A percentile compares a stretch with the other conserved stretches of the same genome.
Evolutionary conservation across 2,329 filamentous ascomycete genomes (phyloP).

Genomic region (Fusarium anguioides): DNA sequence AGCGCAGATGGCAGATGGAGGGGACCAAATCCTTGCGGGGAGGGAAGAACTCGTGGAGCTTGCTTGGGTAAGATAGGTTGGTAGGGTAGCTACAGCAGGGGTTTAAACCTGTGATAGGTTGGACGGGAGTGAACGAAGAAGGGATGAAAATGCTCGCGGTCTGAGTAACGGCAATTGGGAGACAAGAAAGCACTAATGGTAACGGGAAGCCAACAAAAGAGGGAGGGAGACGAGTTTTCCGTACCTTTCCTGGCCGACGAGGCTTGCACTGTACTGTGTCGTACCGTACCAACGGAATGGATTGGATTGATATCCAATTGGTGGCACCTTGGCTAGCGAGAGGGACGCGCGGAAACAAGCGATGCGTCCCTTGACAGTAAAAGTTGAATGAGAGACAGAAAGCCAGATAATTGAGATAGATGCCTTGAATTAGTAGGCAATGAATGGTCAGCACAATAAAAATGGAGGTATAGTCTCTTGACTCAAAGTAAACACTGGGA

Average conservation of each 20-base stretch:
- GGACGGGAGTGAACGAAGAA: constrained; percentile 9
- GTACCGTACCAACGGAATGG: constrained; percentile 16
- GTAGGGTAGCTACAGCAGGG: constrained; percentile 11
- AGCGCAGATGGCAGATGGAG: constrained; percentile 28
- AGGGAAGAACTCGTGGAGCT: constrained; percentile 40
- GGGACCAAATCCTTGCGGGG: constrained; percentile 33
- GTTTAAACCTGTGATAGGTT: constrained; percentile 8
- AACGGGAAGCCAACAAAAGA: constrained; percentile 23
- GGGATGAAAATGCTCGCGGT: constrained; percentile 16
- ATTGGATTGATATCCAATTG: constrained; percentile 31
- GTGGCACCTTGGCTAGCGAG: constrained; percentile 27
- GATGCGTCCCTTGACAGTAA: not conserved
- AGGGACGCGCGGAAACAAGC: constrained; percentile 24
- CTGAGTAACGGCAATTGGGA: constrained; percentile 24
- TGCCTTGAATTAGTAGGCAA: constrained; percentile 16
- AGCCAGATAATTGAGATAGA: not conserved
- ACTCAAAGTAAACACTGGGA: not conserved
- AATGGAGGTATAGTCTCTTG: not conserved
- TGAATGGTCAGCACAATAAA: not conserved
- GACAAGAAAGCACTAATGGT: constrained; percentile 16
- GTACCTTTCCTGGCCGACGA: constrained; percentile 27
- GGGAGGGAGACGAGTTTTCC: constrained; percentile 34
- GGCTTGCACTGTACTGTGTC: constrained; percentile 29
- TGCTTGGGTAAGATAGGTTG: constrained; percentile 15
- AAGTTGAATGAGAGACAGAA: not conserved